Evolutionary conservation across 768 basidiomycete genomes (phyloP), one percentile per base, ranked within the genome.

Genomic region (Daedaleopsis sinensis): DNA sequence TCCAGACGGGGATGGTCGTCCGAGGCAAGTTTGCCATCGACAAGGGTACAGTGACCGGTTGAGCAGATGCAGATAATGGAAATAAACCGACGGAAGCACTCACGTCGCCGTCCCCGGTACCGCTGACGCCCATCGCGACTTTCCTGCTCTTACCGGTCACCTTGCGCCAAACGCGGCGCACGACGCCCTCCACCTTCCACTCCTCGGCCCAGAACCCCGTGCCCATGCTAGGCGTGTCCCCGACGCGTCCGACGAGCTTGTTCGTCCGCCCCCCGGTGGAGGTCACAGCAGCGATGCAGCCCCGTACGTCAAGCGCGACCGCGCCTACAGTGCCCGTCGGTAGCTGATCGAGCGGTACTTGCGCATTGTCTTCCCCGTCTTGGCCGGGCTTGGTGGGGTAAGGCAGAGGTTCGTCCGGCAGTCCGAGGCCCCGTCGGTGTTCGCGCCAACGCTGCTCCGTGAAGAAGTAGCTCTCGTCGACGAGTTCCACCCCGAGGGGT

Each of bases 91-190:
- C 46, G 27, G 48, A 55, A 19, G 9, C 23, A 74, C 85, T 61
- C 70, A 92, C 90, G 73, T 94, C 92, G 63, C 92, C 92, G 65
- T 93, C 87, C 8, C 93, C 93, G 13, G 93, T 94, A 0, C 92
- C 90, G 35, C 89, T 91, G n/a, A 94, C 76, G 5, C 91, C 91
- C 23, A 94, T 76, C 9, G 85, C 89, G 24, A 68, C 71, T 11
- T 69, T 65, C 16, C 66, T 62, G 24, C 68, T 62, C 46, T 75
- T 76, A 3, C 79, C 73, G 21, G 61, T 70, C 21, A 82, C 46
- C 21, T 74, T 77, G 42, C 75, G 73, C 81, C 79, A 85, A n/a
- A 73, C 46, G 19, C 71, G 65, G 61, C 66, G 77, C 69, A 69
- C 62, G 73, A 64, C 65, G 49, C 73, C 67, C 51, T 65, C 58